A percentile compares a stretch with the other conserved stretches of the same genome.
Conservation (phyloP, 2,329 filamentous ascomycete genomes). For the Microdochium bolleyi region DNA sequence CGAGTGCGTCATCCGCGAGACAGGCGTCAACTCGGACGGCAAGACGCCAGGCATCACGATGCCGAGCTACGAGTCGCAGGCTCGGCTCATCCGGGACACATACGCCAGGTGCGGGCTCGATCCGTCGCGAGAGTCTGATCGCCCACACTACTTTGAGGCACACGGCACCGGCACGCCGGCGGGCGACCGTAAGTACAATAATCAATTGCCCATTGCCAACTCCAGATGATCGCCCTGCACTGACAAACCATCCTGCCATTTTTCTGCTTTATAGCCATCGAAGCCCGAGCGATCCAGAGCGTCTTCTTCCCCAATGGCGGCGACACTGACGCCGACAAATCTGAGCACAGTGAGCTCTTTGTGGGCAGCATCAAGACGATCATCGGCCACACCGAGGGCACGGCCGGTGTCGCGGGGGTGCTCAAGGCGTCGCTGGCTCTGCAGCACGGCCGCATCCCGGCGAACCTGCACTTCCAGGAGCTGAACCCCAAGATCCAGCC, state of each 20-base stretch:
- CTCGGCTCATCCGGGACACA: constrained; percentile 15
- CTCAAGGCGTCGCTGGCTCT: constrained; percentile 8
- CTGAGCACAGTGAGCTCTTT: background rate
- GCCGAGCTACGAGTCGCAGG: constrained; percentile 26
- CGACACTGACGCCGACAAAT: background rate
- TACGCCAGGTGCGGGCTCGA: constrained; percentile 22
- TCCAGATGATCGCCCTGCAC: background rate
- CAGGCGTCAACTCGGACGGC: background rate
- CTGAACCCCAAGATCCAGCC: constrained; percentile 14
- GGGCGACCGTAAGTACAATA: constrained; percentile 8
- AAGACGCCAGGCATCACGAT: constrained; percentile 29
- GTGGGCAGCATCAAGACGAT: constrained; percentile 12
- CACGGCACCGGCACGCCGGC: constrained; percentile 12
- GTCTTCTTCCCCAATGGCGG: constrained; percentile 2
- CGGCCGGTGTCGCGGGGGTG: constrained; percentile 11
- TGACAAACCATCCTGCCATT: background rate
- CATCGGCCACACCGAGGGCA: constrained; percentile 12
- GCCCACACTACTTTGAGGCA: constrained; percentile 15
- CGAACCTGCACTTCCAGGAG: constrained; percentile 18
- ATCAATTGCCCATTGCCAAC: background rate
- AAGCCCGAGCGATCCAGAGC: constrained; percentile 11
- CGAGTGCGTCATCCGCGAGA: constrained; percentile 10
- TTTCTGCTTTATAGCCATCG: constrained; percentile 4
- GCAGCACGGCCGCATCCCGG: constrained; percentile 8
- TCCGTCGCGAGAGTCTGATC: constrained; percentile 1